Evolutionary conservation across 495 filamentous ascomycete genomes (phyloP).

Genomic region (Aspergillus cavernicola): DNA sequence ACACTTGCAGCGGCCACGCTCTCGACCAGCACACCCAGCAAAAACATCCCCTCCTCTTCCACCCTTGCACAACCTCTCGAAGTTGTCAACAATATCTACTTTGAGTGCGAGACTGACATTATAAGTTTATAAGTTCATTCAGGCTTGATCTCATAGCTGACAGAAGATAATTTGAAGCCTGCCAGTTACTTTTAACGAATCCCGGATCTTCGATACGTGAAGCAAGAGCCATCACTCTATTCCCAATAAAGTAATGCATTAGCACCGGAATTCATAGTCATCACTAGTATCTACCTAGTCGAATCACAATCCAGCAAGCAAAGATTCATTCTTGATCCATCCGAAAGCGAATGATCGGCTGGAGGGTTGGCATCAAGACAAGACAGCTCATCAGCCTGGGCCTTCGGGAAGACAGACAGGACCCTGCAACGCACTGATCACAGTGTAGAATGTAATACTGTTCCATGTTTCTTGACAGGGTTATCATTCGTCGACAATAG

Average conservation of each 20-base stretch:
- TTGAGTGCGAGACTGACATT: background rate
- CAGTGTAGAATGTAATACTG: background rate
- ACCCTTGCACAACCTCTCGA: slow-evolving; percentile 9
- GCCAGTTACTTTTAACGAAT: background rate
- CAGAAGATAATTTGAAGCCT: background rate
- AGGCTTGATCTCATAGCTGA: background rate
- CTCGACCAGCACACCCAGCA: slow-evolving; percentile 32
- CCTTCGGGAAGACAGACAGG: background rate
- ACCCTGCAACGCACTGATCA: slow-evolving; percentile 10
- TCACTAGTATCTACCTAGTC: slow-evolving; percentile 4
- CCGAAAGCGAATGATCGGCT: slow-evolving; percentile 21
- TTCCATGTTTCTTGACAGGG: background rate
- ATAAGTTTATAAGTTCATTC: background rate
- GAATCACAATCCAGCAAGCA: slow-evolving; percentile 16
- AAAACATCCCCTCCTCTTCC: background rate
- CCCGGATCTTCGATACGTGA: slow-evolving; percentile 2
- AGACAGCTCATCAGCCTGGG: slow-evolving; percentile 22
- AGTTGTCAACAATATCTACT: background rate
- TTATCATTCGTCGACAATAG: background rate
- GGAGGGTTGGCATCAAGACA: slow-evolving; percentile 10
- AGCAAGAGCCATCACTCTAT: slow-evolving; percentile 3
- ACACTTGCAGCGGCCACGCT: slow-evolving; percentile 42
- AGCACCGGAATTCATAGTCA: slow-evolving; percentile 6
- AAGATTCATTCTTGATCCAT: slow-evolving; percentile 21
- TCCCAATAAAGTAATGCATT: slow-evolving; percentile 23